A percentile compares a stretch with the other conserved stretches of the same genome.
These are phyloP conservation scores for Sutorius australiensis DNA, from an alignment of 768 basidiomycete species.

Conservation along the genomic window DNA sequence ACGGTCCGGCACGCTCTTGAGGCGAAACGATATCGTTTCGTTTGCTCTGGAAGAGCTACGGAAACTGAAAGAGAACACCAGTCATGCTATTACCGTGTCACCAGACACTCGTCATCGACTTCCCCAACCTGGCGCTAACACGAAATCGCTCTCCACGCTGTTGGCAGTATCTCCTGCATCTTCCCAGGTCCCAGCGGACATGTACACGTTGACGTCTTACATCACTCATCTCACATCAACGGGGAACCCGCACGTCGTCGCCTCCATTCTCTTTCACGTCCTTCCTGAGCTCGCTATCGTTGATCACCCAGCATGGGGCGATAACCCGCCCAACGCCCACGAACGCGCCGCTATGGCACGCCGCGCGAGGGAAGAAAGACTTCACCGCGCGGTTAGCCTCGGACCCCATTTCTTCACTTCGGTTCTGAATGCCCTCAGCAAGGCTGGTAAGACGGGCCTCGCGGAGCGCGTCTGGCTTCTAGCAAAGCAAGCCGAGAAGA, in stretches of 20 bases:
- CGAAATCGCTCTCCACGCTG: slow-evolving; percentile 10
- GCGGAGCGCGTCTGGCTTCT: slow-evolving; percentile 65
- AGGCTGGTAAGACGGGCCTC: slow-evolving; percentile 49
- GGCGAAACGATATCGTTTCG: slow-evolving; percentile 40
- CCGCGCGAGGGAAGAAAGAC: slow-evolving; percentile 27
- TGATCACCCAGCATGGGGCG: slow-evolving; percentile 39
- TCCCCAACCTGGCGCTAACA: neutral
- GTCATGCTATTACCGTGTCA: slow-evolving; percentile 25
- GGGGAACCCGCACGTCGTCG: slow-evolving; percentile 44
- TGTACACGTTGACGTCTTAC: slow-evolving; percentile 48
- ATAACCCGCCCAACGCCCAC: slow-evolving; percentile 20
- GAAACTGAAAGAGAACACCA: slow-evolving; percentile 16
- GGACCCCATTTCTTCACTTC: slow-evolving; percentile 61
- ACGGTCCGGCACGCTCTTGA: slow-evolving; percentile 50
- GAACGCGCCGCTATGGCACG: slow-evolving; percentile 26
- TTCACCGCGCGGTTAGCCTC: slow-evolving; percentile 42
- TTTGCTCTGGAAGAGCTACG: slow-evolving; percentile 36
- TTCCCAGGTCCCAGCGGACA: slow-evolving; percentile 34
- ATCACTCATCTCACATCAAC: slow-evolving; percentile 50
- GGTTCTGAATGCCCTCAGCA: slow-evolving; percentile 58
- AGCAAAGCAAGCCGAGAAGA: slow-evolving; percentile 54
- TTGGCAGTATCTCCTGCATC: slow-evolving; percentile 13
- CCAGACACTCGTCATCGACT: neutral
- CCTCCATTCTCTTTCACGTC: slow-evolving; percentile 46
- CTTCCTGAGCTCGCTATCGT: slow-evolving; percentile 50